Base-by-base conservation (phyloP, 1,284 basidiomycete genomes). In the Puccinia brachypodii region DNA sequence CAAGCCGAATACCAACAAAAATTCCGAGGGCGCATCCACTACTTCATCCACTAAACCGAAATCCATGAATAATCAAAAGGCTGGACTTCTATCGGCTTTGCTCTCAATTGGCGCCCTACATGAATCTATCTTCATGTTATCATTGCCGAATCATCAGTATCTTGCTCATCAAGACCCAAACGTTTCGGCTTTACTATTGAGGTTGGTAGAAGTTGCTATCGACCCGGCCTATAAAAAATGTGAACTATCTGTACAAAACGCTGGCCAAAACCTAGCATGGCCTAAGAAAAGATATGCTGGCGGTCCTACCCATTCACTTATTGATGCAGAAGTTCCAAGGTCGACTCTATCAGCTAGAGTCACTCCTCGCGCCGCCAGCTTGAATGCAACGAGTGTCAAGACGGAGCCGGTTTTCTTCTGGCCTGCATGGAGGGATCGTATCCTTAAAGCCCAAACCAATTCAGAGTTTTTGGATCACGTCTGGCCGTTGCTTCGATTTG, bases 371-470 rank as follows among this genome's bases (percentile, higher is more conserved):
- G 87, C 92, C 0, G 89, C 89, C 85, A 91, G 91, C 14, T 94
- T 94, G 0, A 89, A 90, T 8, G 93, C 94, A 25, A 92, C 93
- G 0, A 83, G 94, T 93, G 16, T 89, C 88, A 81, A 89, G 88
- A 7, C 89, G 31, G 91, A 92, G 66, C 95, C 93, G 85, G 90
- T 93, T 11, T 98, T 94, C 89, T 98, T 97, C 89, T 96, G 92
- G 87, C 91, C 94, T 1, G 88, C 91, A 73, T 97, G 95, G 95
- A 86, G 87, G 19, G 90, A 92, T 71, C 89, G 90, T 58, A 87
- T 95, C 47, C 93, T 93, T 16, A 84, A 90, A 36, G 92, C 92
- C 85, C 87, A 88, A 1, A 88, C 89, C 0, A 85, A 90, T 74
- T 91, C 92, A 66, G 93, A 96, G 84, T 86, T 95, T 36, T 83